Evolutionary conservation across 805 yeast genomes (phyloP).

Genomic region (Saturnispora serradocipensis): DNA sequence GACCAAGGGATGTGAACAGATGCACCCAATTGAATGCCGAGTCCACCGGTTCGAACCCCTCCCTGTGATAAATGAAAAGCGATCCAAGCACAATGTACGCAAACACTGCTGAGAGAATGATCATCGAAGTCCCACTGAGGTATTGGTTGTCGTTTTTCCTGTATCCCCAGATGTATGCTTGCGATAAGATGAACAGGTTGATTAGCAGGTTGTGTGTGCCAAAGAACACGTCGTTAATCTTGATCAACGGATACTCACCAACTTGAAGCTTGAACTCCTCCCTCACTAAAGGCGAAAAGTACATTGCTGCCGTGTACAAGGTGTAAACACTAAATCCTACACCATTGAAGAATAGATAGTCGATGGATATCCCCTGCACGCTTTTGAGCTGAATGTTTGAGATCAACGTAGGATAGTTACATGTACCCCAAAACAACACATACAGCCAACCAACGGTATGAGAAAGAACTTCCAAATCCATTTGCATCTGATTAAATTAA

Average conservation of each 20-base stretch:
- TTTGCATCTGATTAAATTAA: neutral
- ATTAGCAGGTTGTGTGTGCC: constrained; percentile 24
- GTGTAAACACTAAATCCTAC: constrained; percentile 27
- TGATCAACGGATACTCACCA: constrained; percentile 24
- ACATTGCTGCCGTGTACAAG: constrained; percentile 21
- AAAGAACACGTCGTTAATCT: constrained; percentile 26
- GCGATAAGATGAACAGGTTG: constrained; percentile 23
- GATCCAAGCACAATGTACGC: constrained; percentile 11
- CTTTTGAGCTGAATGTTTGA: constrained; percentile 25
- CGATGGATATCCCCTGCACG: constrained; percentile 29
- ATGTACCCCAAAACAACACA: constrained; percentile 25
- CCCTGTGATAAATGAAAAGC: constrained; percentile 10
- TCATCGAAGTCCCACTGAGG: constrained; percentile 18
- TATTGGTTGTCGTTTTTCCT: constrained; percentile 27
- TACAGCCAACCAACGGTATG: constrained; percentile 24
- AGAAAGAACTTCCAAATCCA: constrained; percentile 5
- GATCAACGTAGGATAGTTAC: constrained; percentile 27
- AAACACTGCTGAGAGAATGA: constrained; percentile 13
- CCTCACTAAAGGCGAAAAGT: constrained; percentile 18
- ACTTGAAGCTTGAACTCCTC: constrained; percentile 23
- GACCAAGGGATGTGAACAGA: constrained; percentile 26
- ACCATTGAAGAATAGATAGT: constrained; percentile 27
- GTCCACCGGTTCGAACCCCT: constrained; percentile 9
- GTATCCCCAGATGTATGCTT: constrained; percentile 28
- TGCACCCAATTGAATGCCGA: constrained; percentile 25